Evolutionary conservation across 78 protist genomes (phyloP).

Genomic region (Guillardia theta): DNA sequence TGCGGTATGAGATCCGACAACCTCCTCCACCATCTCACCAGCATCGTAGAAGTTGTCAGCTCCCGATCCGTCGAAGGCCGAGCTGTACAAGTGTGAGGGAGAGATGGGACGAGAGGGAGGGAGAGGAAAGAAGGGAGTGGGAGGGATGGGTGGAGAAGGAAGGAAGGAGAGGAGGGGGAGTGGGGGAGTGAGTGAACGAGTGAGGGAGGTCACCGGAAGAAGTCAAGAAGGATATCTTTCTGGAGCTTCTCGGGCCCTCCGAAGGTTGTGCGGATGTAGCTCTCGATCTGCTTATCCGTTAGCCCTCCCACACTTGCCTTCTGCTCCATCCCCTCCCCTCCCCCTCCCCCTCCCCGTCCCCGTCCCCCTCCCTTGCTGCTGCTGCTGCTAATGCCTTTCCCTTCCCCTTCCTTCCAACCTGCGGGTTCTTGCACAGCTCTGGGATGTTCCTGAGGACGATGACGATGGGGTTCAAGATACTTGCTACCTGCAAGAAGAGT

Average conservation of each 20-base stretch:
- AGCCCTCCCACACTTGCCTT: too few species aligned
- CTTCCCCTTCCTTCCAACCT: too few species aligned
- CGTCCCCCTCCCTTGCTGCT: too few species aligned
- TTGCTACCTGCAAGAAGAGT: not conserved
- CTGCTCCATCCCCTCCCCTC: too few species aligned
- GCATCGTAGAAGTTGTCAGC: conserved; percentile 84
- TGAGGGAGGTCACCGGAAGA: conserved; percentile 64
- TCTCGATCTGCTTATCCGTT: too few species aligned
- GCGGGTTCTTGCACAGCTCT: too few species aligned
- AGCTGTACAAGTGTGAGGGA: conserved; percentile 81
- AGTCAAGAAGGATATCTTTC: conserved; percentile 58
- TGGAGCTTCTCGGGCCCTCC: conserved; percentile 47
- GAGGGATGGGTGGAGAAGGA: not conserved
- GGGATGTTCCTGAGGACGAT: not conserved
- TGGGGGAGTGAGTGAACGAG: not conserved
- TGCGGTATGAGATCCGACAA: too few species aligned
- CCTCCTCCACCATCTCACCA: too few species aligned
- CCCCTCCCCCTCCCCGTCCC: too few species aligned
- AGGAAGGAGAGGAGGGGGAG: not conserved
- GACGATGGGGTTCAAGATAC: conserved; percentile 44
- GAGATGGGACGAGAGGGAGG: not conserved
- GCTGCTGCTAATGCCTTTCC: too few species aligned
- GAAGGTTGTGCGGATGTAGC: conserved; percentile 56
- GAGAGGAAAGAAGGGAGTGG: not conserved
- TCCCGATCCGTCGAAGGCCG: conserved; percentile 82